phyloP scores from a whole-genome alignment of 805 yeast species.

The Kluyveromyces dobzhanskii region DNA sequence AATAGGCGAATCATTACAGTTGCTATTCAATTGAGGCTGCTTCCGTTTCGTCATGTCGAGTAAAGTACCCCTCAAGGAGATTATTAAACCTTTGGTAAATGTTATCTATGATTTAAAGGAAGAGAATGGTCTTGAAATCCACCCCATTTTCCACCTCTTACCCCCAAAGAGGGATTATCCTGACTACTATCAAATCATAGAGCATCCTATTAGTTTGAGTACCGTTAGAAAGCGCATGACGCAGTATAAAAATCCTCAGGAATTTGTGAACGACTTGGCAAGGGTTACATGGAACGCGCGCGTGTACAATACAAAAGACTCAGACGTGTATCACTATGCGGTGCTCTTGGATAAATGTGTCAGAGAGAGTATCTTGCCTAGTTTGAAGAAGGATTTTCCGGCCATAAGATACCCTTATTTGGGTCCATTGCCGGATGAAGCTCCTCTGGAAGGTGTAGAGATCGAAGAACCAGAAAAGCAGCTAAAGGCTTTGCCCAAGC shows the following conservation, averaged over 20 bases:
- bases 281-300: conserved; percentile 90
- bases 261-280: conserved; percentile 67
- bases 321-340: conserved; percentile 62
- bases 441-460: conserved; percentile 29
- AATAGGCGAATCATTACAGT: too few relatives aligned
- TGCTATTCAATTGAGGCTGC: too few relatives aligned
- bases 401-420: conserved; percentile 39
- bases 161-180: conserved; percentile 62
- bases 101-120: conserved; percentile 20
- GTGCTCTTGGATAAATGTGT: conserved; percentile 38
- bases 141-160: conserved; percentile 31
- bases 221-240: conserved; percentile 56
- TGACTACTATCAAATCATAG: conserved; percentile 74
- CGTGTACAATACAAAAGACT: conserved; percentile 64
- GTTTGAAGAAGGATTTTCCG: conserved; percentile 27
- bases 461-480: conserved; percentile 23
- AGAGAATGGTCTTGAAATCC: conserved; percentile 21
- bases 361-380: conserved; percentile 30
- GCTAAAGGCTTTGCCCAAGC: background rate
- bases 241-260: conserved; percentile 52
- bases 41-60: background rate
- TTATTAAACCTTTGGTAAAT: conserved; percentile 9
- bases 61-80: conserved; percentile 1
- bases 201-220: conserved; percentile 73
- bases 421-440: conserved; percentile 58